phyloP scores from a whole-genome alignment of 345 rosid species.

The Garcia nutans region DNA sequence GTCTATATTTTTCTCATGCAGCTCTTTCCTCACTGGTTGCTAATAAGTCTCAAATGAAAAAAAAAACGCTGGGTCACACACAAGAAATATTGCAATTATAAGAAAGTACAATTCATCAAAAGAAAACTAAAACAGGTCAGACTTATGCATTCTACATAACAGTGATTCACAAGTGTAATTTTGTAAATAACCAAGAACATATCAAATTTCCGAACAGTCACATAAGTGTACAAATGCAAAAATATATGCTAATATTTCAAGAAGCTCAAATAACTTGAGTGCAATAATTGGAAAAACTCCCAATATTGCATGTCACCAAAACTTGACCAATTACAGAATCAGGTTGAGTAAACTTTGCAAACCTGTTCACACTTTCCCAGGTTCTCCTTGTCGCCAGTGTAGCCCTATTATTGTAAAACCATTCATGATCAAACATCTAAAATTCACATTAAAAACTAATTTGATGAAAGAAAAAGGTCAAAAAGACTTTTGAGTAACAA shows the following conservation, averaged over 20 bases:
- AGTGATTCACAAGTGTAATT: neutral
- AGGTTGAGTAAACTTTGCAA: slow-evolving; percentile 20
- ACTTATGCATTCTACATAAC: neutral
- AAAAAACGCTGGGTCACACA: neutral
- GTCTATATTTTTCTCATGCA: neutral
- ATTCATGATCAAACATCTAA: slow-evolving; percentile 7
- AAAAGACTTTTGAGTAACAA: slow-evolving; percentile 9
- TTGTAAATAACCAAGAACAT: neutral
- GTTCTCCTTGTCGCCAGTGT: slow-evolving; percentile 72
- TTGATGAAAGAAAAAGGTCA: neutral
- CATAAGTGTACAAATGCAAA: neutral
- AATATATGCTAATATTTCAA: slow-evolving; percentile 1
- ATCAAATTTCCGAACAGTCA: neutral
- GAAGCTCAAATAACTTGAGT: slow-evolving; percentile 6
- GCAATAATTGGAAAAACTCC: slow-evolving; percentile 6
- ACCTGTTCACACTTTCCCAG: slow-evolving; percentile 99
- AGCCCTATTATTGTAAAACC: slow-evolving; percentile 41
- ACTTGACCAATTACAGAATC: slow-evolving; percentile 6
- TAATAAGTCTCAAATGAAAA: neutral
- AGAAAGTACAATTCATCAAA: neutral
- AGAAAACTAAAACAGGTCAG: neutral
- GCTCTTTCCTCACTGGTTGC: neutral
- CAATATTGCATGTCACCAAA: neutral
- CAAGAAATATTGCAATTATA: neutral
- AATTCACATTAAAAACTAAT: neutral